Percentiles rank a stretch among this genome's conserved stretches.
Evolutionary conservation across 2,329 filamentous ascomycete species (phyloP).

Genomic region (Penicillium aurantiogriseum): DNA sequence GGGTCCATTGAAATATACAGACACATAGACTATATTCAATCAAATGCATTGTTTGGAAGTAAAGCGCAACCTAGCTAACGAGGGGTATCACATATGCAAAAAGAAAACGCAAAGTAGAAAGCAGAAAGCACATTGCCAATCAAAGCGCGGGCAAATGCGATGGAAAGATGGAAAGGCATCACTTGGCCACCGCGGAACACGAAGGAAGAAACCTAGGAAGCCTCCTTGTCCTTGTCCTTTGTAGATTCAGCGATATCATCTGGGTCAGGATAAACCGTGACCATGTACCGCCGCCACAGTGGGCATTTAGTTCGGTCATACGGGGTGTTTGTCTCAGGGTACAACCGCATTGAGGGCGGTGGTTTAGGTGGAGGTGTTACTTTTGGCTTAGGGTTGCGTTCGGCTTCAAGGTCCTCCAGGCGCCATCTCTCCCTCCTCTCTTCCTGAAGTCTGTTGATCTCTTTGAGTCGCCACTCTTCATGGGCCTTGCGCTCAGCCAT

Average conservation of each 20-base stretch:
- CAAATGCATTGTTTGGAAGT: background rate
- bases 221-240: background rate
- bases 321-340: background rate
- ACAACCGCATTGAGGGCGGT: background rate
- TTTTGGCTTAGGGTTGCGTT: background rate
- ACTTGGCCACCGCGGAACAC: background rate
- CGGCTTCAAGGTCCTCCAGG: background rate
- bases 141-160: background rate
- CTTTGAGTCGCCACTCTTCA: constrained; percentile 50
- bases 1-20: background rate
- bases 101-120: background rate
- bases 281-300: background rate
- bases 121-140: background rate
- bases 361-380: background rate
- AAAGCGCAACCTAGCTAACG: background rate
- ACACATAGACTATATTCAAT: background rate
- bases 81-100: constrained; percentile 2
- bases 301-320: background rate
- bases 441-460: constrained; percentile 44
- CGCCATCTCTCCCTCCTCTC: constrained; percentile 35
- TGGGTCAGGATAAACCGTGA: background rate
- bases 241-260: background rate
- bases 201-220: background rate
- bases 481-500: constrained; percentile 59
- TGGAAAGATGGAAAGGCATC: background rate